Evolutionary conservation across 2,329 filamentous ascomycete genomes (phyloP).

Genomic region (Zymoseptoria tritici): DNA sequence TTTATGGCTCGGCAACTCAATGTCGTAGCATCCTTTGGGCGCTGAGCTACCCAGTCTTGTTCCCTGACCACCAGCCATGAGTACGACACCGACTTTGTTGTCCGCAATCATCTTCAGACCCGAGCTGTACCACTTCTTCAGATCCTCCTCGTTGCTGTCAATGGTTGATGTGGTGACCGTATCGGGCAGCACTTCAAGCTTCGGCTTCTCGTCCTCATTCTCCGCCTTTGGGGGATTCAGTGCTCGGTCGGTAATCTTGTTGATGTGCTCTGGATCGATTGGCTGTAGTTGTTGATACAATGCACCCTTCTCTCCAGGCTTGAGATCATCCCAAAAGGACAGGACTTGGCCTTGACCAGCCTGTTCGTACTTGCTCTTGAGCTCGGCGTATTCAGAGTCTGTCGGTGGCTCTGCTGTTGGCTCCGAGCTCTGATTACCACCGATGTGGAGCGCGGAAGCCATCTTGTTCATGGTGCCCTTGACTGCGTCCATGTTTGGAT

Average conservation of each 20-base stretch:
- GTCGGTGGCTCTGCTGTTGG: conserved; percentile 48
- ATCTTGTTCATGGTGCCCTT: conserved; percentile 17
- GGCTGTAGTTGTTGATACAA: conserved; percentile 74
- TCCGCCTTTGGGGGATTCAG: conserved; percentile 65
- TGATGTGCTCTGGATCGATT: conserved; percentile 82
- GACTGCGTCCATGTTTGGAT: conserved; percentile 14
- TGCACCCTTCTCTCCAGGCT: conserved; percentile 61
- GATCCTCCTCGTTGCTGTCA: conserved; percentile 71
- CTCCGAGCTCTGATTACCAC: conserved; percentile 16
- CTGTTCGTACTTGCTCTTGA: conserved; percentile 65
- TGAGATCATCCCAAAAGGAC: conserved; percentile 77
- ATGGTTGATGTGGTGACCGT: conserved; percentile 83
- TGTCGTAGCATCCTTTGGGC: conserved; percentile 96
- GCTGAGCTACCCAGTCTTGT: conserved; percentile 89
- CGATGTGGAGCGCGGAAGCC: conserved; percentile 16
- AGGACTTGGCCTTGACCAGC: conserved; percentile 78
- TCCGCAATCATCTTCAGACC: conserved; percentile 59
- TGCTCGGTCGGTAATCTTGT: conserved; percentile 73
- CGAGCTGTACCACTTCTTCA: conserved; percentile 74
- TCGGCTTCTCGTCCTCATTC: conserved; percentile 43
- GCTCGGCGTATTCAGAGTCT: conserved; percentile 57
- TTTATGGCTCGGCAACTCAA: conserved; percentile 86
- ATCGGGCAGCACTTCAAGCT: conserved; percentile 80
- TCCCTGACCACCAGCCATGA: conserved; percentile 96
- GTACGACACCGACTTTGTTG: conserved; percentile 72